Conservation (phyloP, 306 rosid species). For the Fagus crenata region DNA sequence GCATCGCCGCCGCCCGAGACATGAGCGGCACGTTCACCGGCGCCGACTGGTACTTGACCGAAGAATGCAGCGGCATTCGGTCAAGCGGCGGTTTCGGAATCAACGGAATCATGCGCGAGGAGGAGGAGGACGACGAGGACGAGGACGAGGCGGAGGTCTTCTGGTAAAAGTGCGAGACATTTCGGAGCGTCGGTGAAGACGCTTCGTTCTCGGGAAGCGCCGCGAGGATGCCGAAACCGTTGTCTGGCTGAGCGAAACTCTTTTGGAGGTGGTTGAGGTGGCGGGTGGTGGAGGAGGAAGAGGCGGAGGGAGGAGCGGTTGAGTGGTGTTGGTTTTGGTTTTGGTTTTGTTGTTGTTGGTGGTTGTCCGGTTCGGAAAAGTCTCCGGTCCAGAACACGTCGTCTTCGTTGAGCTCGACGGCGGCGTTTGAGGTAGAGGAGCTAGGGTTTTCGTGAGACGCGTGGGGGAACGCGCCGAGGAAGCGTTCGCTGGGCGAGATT, state of each 20-base stretch:
- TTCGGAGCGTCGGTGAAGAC: conserved; percentile 26
- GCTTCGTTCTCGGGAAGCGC: conserved; percentile 65
- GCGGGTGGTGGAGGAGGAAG: conserved; percentile 42
- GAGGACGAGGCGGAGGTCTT: conserved; percentile 58
- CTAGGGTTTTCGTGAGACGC: conserved; percentile 27
- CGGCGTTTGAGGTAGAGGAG: conserved; percentile 10
- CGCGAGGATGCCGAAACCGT: conserved; percentile 76
- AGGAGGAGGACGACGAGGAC: conserved; percentile 47
- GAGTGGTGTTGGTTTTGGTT: conserved; percentile 1
- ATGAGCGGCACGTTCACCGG: conserved; percentile 69
- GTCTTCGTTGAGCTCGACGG: conserved; percentile 64
- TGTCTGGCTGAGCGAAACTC: conserved; percentile 39
- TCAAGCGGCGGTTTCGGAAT: conserved; percentile 62
- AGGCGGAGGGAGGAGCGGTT: conserved; percentile 37
- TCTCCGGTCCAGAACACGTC: conserved; percentile 62
- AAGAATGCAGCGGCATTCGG: conserved; percentile 27
- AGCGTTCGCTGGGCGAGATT: conserved; percentile 40
- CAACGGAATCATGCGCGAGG: conserved; percentile 53
- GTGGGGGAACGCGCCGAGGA: conserved; percentile 40
- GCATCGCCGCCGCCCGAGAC: conserved; percentile 38
- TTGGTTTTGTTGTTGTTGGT: not conserved
- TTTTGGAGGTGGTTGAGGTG: conserved; percentile 35
- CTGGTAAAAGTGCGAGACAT: conserved; percentile 43
- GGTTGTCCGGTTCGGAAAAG: conserved; percentile 39
- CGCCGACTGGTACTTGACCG: conserved; percentile 66